These are phyloP conservation scores for Sarocladium brachiariae DNA, from an alignment of 2,329 filamentous ascomycete species.

Conservation along the genomic window DNA sequence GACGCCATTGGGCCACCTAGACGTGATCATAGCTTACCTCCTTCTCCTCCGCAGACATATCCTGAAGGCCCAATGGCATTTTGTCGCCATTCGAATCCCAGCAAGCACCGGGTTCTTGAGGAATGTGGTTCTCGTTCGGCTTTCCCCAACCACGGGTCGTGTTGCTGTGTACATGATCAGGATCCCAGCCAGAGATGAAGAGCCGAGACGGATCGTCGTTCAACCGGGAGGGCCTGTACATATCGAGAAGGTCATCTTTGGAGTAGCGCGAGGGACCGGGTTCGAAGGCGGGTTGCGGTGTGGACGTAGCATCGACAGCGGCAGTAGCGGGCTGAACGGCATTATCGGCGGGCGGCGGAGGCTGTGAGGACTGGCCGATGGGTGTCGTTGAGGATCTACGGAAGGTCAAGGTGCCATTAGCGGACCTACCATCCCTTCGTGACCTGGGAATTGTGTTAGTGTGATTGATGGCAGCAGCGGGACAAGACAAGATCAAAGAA, in stretches of 20 bases:
- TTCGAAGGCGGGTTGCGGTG: slow-evolving; percentile 25
- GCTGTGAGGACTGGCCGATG: slow-evolving; percentile 34
- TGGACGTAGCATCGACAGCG: slow-evolving; percentile 26
- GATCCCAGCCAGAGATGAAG: slow-evolving; percentile 73
- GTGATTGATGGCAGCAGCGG: background rate
- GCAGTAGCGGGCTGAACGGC: slow-evolving; percentile 32
- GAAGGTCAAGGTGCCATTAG: slow-evolving; percentile 59
- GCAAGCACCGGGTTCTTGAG: slow-evolving; percentile 81
- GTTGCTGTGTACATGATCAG: slow-evolving; percentile 61
- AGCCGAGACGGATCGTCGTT: slow-evolving; percentile 53
- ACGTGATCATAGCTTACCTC: slow-evolving; percentile 37
- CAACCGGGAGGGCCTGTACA: slow-evolving; percentile 53
- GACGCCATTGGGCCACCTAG: background rate
- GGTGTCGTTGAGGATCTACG: slow-evolving; percentile 57
- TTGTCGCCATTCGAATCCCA: slow-evolving; percentile 72
- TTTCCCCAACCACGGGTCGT: slow-evolving; percentile 68
- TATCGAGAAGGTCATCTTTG: slow-evolving; percentile 69
- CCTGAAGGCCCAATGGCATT: slow-evolving; percentile 64
- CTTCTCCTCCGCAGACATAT: slow-evolving; percentile 59
- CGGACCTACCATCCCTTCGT: slow-evolving; percentile 49
- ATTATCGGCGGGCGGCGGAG: slow-evolving; percentile 28
- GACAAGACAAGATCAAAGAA: background rate
- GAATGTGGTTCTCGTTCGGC: slow-evolving; percentile 62
- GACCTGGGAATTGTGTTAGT: slow-evolving; percentile 35
- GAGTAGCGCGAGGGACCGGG: slow-evolving; percentile 56